Evolutionary conservation across 1,284 basidiomycete species (phyloP).

Genomic region (Ustilago trichophora): DNA sequence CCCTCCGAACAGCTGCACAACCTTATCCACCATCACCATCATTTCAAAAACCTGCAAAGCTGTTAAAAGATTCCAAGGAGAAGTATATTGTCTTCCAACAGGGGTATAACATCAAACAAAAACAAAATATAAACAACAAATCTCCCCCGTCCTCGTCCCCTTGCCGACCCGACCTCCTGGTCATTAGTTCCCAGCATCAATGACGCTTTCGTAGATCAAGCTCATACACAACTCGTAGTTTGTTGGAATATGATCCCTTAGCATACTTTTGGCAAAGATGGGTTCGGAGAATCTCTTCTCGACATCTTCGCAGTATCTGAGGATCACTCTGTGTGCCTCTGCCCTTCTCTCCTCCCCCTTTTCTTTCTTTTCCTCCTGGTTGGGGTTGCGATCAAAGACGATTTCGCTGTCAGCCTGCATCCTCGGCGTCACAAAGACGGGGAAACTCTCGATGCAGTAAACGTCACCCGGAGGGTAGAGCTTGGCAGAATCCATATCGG

Average conservation of each 20-base stretch:
- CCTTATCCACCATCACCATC: no score
- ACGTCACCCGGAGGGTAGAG: slow-evolving; percentile 59
- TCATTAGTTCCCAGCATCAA: slow-evolving; percentile 6
- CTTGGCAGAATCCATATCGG: slow-evolving; percentile 52
- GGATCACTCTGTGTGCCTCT: slow-evolving; percentile 68
- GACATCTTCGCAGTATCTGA: slow-evolving; percentile 69
- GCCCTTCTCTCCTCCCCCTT: slow-evolving; percentile 13
- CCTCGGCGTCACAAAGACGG: slow-evolving; percentile 53
- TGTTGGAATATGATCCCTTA: slow-evolving; percentile 58
- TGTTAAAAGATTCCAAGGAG: no score
- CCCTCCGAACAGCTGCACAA: no score
- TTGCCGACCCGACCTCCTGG: background rate
- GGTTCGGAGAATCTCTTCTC: slow-evolving; percentile 70
- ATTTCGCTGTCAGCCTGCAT: slow-evolving; percentile 38
- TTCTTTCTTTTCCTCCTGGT: background rate
- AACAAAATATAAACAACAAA: no score
- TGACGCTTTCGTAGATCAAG: slow-evolving; percentile 46
- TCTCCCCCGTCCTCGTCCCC: no score
- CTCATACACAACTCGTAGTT: slow-evolving; percentile 60
- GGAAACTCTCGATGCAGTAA: slow-evolving; percentile 56
- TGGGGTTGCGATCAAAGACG: slow-evolving; percentile 5
- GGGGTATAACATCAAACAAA: no score
- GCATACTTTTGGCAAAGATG: slow-evolving; percentile 63
- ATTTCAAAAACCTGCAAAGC: no score
- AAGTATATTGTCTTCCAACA: no score